Percentiles rank a stretch among this genome's conserved stretches.
These are phyloP conservation scores for Trichoderma aggressivum DNA, from an alignment of 2,329 filamentous ascomycete genomes.

Conservation along the genomic window DNA sequence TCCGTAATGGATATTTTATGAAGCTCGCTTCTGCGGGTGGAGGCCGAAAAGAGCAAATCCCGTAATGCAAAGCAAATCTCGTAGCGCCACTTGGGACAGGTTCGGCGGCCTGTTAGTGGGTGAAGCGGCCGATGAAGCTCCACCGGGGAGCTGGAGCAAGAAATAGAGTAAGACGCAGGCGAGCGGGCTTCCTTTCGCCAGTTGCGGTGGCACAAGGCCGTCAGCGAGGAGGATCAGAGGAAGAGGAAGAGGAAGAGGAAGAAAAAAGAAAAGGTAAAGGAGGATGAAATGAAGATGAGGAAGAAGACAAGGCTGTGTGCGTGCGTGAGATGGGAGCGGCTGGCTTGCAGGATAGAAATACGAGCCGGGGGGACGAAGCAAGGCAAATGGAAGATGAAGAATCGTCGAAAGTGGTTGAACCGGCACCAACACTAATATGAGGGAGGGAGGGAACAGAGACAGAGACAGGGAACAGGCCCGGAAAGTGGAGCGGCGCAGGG, in stretches of 20 bases:
- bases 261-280: not conserved
- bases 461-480: conserved; percentile 4
- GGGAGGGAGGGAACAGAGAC: not conserved
- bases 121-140: not conserved
- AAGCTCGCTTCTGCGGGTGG: not conserved
- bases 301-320: not conserved
- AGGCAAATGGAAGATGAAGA: not conserved
- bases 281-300: not conserved
- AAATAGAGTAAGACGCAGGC: not conserved
- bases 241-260: not conserved
- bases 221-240: not conserved
- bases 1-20: not conserved
- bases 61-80: conserved; percentile 8
- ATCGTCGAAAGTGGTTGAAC: not conserved
- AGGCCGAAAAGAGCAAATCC: not conserved
- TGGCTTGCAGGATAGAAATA: not conserved
- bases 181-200: not conserved
- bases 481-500: not conserved
- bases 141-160: not conserved
- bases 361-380: not conserved
- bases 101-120: not conserved
- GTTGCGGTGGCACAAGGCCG: not conserved
- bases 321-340: not conserved
- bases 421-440: not conserved
- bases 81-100: conserved; percentile 2